Base-by-base conservation (phyloP, 2,329 filamentous ascomycete species). In the Byssoonygena ceratinophila region DNA sequence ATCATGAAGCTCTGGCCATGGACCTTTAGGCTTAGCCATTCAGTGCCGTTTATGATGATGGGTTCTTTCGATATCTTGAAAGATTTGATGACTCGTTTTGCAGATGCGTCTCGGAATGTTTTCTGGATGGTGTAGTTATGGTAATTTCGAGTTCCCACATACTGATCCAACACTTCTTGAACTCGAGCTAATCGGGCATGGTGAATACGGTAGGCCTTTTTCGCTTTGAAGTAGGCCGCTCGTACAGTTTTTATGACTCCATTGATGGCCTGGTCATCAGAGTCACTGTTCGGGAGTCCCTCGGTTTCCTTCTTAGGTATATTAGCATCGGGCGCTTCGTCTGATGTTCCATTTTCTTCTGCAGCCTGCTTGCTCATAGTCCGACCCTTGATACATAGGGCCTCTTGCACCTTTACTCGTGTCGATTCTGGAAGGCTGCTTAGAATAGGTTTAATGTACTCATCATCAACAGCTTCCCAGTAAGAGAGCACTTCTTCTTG, bases 1-100 rank as follows among this genome's bases (percentile, higher is more conserved):
- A 98, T 98, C 92, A 98, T 98, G 77, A 98, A 98, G 64, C 85
- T 91, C 70, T 98, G 92, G 0, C 92, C 92, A 69, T 98, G 92
- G 22, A 98, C 90, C 67, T 94, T 95, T 59, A 97, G 76, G 40
- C 85, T 92, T 3, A 98, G 76, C 92, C 92, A 98, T 73, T 98
- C 86, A 1, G 89, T 96, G 64, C 91, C 83, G 67, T 87, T 81
- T 68, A 94, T 94, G 64, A 89, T 81, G 63, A 95, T 84, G 0
- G 89, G 88, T 48, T 79, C 74, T 2, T 74, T 72, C 66, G 88
- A 85, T 54, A 88, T 84, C 34, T 84, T 75, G 73, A 98, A 98
- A 1, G 87, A 92, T 67, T 90, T 92, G 74, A 98, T 98, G 64
- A 86, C 82, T 4, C 92, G 82, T 69, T 91, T 92, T 11, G 89